These are phyloP conservation scores for Colletotrichum lini DNA, from an alignment of 2,329 filamentous ascomycete species.

Conservation along the genomic window DNA sequence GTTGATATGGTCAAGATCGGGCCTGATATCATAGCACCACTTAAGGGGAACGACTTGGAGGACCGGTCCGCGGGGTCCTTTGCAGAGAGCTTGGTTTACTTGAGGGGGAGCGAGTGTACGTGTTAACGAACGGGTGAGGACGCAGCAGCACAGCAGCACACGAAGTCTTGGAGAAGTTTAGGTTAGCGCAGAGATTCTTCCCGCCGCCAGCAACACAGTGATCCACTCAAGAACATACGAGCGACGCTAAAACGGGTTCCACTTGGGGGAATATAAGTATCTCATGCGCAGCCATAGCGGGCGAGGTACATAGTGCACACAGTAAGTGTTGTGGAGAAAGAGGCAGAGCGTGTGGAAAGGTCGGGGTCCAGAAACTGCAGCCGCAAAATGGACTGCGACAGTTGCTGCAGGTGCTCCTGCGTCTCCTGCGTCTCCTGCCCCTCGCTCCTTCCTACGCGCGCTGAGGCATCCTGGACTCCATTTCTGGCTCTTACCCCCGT, in stretches of 20 bases:
- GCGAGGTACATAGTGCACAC: background rate
- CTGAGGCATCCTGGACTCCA: slow-evolving; percentile 8
- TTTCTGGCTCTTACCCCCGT: background rate
- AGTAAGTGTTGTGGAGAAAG: background rate
- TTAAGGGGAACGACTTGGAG: background rate
- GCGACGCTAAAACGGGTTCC: background rate
- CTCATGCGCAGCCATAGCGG: no score
- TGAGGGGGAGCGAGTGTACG: slow-evolving; percentile 1
- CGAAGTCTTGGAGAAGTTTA: slow-evolving; percentile 3
- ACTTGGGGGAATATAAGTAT: background rate
- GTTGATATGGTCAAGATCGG: background rate
- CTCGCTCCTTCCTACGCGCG: background rate
- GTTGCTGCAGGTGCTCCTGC: slow-evolving; percentile 9
- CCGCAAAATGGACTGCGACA: background rate
- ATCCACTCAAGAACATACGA: slow-evolving; percentile 37
- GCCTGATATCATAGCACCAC: slow-evolving; percentile 21
- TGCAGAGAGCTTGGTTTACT: background rate
- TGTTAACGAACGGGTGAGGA: slow-evolving; percentile 5
- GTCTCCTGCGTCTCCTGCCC: slow-evolving; percentile 1
- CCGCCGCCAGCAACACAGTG: slow-evolving; percentile 12
- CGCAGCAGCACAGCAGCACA: background rate
- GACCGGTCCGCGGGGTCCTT: slow-evolving; percentile 2
- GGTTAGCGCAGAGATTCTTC: slow-evolving; percentile 13
- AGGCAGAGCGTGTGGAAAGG: background rate
- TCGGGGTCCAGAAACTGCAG: slow-evolving; percentile 1